These are phyloP conservation scores for Xylaria nigripes DNA, from an alignment of 495 filamentous ascomycete genomes.

Conservation along the genomic window DNA sequence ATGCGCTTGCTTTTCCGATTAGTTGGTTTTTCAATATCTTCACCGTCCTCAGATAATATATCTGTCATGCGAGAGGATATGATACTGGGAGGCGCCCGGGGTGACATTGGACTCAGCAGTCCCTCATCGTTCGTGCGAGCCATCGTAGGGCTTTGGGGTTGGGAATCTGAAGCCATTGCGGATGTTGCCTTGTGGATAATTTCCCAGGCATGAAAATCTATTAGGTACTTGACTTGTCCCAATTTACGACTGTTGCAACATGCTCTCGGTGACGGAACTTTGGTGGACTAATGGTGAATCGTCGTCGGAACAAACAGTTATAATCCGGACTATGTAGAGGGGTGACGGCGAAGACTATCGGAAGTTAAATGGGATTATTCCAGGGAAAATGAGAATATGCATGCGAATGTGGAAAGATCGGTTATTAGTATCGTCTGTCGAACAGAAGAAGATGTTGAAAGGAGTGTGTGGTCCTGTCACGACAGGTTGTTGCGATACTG, in stretches of 20 bases:
- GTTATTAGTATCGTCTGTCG: background rate
- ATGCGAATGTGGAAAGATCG: background rate
- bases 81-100: conserved; percentile 49
- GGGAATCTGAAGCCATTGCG: conserved; percentile 31
- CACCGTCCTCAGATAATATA: conserved; percentile 52
- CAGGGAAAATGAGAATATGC: background rate
- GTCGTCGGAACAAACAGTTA: background rate
- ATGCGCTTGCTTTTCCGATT: conserved; percentile 30
- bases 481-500: background rate
- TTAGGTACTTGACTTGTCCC: background rate
- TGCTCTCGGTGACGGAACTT: background rate
- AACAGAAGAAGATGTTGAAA: background rate
- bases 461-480: conserved; percentile 2
- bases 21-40: conserved; percentile 19
- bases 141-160: conserved; percentile 26
- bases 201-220: background rate
- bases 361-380: background rate
- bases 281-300: background rate
- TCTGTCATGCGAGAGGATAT: conserved; percentile 86
- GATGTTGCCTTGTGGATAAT: background rate
- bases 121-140: conserved; percentile 31
- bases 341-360: background rate
- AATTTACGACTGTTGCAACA: conserved; percentile 1
- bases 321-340: background rate
- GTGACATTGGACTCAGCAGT: conserved; percentile 32